These are phyloP conservation scores for Zanthoxylum bungeanum DNA, from an alignment of 345 rosid species.

Conservation along the genomic window DNA sequence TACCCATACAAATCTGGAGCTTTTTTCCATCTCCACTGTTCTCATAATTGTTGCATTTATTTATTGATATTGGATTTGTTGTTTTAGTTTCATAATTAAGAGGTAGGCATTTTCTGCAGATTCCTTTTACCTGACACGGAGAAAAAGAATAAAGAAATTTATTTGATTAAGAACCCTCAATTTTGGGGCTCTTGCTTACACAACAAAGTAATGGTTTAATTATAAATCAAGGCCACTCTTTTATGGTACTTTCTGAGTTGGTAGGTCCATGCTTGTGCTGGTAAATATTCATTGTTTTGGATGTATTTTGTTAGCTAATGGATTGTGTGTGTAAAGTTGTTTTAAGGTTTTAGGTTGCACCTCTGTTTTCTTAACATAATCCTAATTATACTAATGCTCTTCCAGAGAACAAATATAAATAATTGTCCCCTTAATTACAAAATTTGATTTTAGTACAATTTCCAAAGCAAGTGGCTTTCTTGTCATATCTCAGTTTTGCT, in stretches of 20 bases:
- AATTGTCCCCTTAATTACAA: neutral
- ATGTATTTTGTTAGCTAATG: neutral
- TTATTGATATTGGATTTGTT: neutral
- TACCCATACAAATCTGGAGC: slow-evolving; percentile 13
- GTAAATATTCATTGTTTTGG: neutral
- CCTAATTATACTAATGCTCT: neutral
- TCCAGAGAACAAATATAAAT: neutral
- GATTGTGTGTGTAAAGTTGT: neutral
- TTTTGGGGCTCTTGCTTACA: neutral
- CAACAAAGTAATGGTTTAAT: neutral
- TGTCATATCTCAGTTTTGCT: neutral
- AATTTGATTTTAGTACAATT: neutral
- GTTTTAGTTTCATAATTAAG: neutral
- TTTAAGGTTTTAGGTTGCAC: neutral
- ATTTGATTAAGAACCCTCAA: neutral
- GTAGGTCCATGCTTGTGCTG: neutral
- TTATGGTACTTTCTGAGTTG: neutral
- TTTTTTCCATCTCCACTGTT: slow-evolving; percentile 6
- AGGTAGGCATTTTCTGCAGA: neutral
- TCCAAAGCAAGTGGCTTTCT: neutral
- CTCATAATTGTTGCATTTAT: neutral
- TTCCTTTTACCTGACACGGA: neutral
- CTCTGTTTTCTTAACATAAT: neutral
- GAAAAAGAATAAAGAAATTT: neutral
- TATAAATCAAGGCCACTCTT: neutral